These are phyloP conservation scores for Peziza echinospora DNA, from an alignment of 495 filamentous ascomycete genomes.

Conservation along the genomic window DNA sequence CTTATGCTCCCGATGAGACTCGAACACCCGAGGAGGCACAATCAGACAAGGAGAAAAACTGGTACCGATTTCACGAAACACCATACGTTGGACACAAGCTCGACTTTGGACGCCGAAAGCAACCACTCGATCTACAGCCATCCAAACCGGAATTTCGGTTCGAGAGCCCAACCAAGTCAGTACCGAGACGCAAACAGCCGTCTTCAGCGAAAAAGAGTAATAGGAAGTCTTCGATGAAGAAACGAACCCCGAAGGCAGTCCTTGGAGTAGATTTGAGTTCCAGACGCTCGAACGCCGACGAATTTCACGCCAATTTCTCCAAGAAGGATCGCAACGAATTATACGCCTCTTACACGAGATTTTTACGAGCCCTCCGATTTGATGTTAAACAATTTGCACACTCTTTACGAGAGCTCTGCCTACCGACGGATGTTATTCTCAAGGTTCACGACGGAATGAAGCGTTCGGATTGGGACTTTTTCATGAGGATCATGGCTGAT, in stretches of 20 bases:
- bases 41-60: constrained; percentile 5
- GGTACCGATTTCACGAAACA: not conserved
- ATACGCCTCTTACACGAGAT: constrained; percentile 11
- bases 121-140: not conserved
- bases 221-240: constrained; percentile 1
- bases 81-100: not conserved
- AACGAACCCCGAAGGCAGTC: constrained; percentile 9
- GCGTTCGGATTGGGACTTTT: constrained; percentile 3
- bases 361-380: constrained; percentile 9
- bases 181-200: not conserved
- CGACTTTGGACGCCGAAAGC: not conserved
- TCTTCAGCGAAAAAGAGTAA: not conserved
- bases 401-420: constrained; percentile 5
- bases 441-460: constrained; percentile 8
- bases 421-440: constrained; percentile 11
- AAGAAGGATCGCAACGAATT: constrained; percentile 3
- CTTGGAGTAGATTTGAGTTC: constrained; percentile 10
- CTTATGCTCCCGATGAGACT: not conserved
- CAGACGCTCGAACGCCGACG: not conserved
- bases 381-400: constrained; percentile 1
- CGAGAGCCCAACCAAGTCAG: constrained; percentile 12
- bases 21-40: constrained; percentile 1
- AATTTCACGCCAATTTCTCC: not conserved
- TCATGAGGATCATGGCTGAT: constrained; percentile 5
- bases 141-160: constrained; percentile 16